phyloP scores from a whole-genome alignment of 331 rosid species.

The Pyrus hybrid region DNA sequence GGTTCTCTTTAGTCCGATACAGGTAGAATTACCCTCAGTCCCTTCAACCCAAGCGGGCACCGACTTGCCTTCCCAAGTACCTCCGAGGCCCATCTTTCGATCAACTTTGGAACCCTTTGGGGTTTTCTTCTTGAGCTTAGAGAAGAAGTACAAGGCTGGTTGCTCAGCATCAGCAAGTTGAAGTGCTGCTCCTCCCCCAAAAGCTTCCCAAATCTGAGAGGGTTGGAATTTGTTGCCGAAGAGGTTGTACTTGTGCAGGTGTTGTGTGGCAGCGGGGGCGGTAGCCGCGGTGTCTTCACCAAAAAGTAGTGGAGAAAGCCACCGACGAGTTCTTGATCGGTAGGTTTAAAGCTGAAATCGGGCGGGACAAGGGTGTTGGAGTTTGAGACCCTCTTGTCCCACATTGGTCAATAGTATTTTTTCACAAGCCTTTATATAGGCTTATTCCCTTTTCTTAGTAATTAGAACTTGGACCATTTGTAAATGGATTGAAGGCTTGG shows the following conservation, averaged over 20 bases:
- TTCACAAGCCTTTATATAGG: too few species aligned
- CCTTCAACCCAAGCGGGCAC: background rate
- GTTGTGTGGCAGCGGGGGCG: background rate
- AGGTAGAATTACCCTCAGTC: too few species aligned
- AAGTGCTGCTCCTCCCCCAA: background rate
- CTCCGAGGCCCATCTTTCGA: background rate
- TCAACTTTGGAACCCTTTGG: conserved; percentile 3
- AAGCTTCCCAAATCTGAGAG: background rate
- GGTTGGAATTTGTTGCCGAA: background rate
- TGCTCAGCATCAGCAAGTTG: background rate
- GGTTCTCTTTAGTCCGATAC: background rate
- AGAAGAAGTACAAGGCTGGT: background rate
- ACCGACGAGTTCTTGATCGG: too few species aligned
- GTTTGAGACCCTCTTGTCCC: too few species aligned
- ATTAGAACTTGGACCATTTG: too few species aligned
- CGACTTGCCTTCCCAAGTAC: background rate
- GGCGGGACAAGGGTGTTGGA: too few species aligned
- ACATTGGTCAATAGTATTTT: too few species aligned
- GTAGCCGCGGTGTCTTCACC: too few species aligned
- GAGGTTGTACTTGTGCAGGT: background rate
- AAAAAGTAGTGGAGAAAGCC: too few species aligned
- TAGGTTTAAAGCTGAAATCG: too few species aligned
- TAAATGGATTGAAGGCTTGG: too few species aligned
- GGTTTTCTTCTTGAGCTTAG: background rate
- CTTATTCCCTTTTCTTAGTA: too few species aligned